Evolutionary conservation across 805 yeast genomes (phyloP).

Genomic region (Komagataella pseudopastoris): DNA sequence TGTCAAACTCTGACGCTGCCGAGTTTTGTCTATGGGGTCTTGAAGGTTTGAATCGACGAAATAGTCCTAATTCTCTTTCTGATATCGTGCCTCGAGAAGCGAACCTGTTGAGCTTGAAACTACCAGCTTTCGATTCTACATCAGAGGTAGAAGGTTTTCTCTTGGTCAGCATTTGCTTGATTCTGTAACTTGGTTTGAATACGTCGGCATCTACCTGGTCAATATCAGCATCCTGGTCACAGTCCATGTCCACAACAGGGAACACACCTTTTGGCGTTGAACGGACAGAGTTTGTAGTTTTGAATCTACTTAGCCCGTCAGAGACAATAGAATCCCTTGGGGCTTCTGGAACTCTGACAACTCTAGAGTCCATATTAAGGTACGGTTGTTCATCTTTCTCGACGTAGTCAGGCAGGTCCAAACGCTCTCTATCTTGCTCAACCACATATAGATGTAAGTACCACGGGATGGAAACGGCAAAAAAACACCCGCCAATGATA

Average conservation of each 20-base stretch:
- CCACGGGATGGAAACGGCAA: slow-evolving; percentile 55
- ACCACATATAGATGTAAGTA: slow-evolving; percentile 62
- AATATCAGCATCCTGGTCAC: slow-evolving; percentile 3
- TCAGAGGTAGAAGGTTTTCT: not conserved
- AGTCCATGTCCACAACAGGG: slow-evolving; percentile 66
- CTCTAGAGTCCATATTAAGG: slow-evolving; percentile 65
- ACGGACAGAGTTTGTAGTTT: slow-evolving; percentile 1
- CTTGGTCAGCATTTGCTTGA: not conserved
- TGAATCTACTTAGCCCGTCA: not conserved
- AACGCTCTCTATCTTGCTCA: slow-evolving; percentile 48
- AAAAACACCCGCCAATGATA: slow-evolving; percentile 63
- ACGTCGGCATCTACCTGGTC: slow-evolving; percentile 15
- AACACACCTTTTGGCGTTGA: slow-evolving; percentile 60
- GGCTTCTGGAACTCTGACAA: slow-evolving; percentile 32
- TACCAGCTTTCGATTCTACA: not conserved
- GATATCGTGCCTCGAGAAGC: not conserved
- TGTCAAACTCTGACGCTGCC: not conserved
- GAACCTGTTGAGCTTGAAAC: not conserved
- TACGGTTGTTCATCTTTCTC: slow-evolving; percentile 75
- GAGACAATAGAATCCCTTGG: slow-evolving; percentile 1
- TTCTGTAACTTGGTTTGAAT: slow-evolving; percentile 5
- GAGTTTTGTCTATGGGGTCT: not conserved
- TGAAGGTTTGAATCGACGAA: not conserved
- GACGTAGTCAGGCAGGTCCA: slow-evolving; percentile 57
- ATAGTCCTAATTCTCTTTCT: not conserved